Conservation (phyloP, 83 land plant species). For the Picea abies region DNA sequence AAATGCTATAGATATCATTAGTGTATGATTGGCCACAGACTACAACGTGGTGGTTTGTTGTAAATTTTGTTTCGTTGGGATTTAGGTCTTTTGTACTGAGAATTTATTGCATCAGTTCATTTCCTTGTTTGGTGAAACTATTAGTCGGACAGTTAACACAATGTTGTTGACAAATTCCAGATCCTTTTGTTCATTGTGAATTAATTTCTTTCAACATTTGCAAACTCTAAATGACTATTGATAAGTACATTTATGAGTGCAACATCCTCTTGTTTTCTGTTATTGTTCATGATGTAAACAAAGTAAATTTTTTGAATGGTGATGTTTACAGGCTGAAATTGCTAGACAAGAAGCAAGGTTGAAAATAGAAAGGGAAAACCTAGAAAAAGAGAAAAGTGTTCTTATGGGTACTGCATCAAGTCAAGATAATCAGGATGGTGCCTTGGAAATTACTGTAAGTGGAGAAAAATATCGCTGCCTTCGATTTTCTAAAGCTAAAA, state of each 20-base stretch:
- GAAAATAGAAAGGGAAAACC: slow-evolving; percentile 85
- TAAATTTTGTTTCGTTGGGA: neutral
- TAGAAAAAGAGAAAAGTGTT: slow-evolving; percentile 96
- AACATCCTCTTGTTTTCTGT: neutral
- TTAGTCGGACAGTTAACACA: too few relatives aligned
- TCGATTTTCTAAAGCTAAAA: slow-evolving; percentile 82
- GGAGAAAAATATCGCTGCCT: slow-evolving; percentile 97
- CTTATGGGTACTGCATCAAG: slow-evolving; percentile 95
- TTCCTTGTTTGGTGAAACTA: neutral
- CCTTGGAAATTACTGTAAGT: slow-evolving; percentile 93
- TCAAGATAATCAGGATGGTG: slow-evolving; percentile 95
- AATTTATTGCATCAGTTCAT: neutral
- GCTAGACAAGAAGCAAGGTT: slow-evolving; percentile 80
- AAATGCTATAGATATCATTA: too few relatives aligned
- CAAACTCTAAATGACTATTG: neutral
- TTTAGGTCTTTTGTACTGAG: neutral
- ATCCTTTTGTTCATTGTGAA: neutral
- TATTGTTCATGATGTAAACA: neutral
- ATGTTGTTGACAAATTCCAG: too few relatives aligned
- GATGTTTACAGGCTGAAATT: slow-evolving; percentile 64
- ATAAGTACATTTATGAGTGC: neutral
- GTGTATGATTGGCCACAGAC: too few relatives aligned
- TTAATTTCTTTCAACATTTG: neutral
- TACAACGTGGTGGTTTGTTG: too few relatives aligned
- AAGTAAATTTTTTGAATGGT: neutral